Percentiles rank a stretch among this genome's conserved stretches.
phyloP scores from a whole-genome alignment of 2,329 filamentous ascomycete species.

The Pseudomassariella vexata region DNA sequence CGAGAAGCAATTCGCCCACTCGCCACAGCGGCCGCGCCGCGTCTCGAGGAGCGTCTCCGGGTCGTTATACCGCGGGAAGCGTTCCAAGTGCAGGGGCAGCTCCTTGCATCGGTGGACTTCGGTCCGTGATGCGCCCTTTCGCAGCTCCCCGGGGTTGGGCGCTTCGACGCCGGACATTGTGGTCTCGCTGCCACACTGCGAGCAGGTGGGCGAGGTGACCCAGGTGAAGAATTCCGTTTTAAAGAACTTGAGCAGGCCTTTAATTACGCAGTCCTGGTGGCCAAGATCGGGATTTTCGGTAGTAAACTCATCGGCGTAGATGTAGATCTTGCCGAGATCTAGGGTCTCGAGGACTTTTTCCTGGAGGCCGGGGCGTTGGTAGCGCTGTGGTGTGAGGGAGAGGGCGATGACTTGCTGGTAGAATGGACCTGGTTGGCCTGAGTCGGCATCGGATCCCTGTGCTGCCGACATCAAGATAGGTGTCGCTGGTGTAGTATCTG shows the following conservation, averaged over 20 bases:
- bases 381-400: conserved; percentile 83
- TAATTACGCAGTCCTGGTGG: conserved; percentile 10
- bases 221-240: conserved; percentile 70
- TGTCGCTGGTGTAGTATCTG: background rate
- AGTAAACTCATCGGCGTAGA: conserved; percentile 76
- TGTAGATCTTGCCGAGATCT: conserved; percentile 84
- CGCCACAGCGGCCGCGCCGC: conserved; percentile 77
- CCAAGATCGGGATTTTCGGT: conserved; percentile 6
- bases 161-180: conserved; percentile 77
- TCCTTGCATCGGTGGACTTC: conserved; percentile 87
- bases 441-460: too few species aligned
- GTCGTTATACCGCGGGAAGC: conserved; percentile 92
- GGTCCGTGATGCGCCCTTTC: conserved; percentile 78
- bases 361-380: conserved; percentile 89
- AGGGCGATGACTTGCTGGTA: conserved; percentile 58
- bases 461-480: background rate
- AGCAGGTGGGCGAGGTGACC: conserved; percentile 91
- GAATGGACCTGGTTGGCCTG: background rate
- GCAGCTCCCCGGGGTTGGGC: conserved; percentile 82
- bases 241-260: conserved; percentile 8
- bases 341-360: conserved; percentile 90
- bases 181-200: conserved; percentile 75
- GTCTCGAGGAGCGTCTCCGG: conserved; percentile 90
- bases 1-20: conserved; percentile 98
- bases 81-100: conserved; percentile 71